Percentiles rank a stretch among this genome's conserved stretches.
These are phyloP conservation scores for Rutidosis leptorrhynchoides DNA, from an alignment of 129 eudicot species.

Conservation along the genomic window DNA sequence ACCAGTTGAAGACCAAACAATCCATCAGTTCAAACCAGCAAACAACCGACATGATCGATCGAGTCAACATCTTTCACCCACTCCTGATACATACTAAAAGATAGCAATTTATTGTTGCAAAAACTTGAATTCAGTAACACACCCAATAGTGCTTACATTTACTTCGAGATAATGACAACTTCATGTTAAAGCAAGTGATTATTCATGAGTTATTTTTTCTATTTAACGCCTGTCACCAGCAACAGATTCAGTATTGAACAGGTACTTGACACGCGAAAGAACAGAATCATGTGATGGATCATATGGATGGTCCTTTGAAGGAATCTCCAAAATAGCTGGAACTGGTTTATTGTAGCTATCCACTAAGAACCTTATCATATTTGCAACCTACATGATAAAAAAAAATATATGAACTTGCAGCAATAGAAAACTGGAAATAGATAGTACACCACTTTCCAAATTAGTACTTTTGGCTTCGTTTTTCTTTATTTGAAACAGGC, in stretches of 20 bases:
- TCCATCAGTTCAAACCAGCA: neutral
- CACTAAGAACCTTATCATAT: conserved; percentile 86
- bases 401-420: neutral
- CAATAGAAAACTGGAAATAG: neutral
- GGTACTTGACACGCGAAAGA: conserved; percentile 91
- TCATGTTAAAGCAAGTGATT: neutral
- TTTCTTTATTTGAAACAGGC: too few relatives aligned
- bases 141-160: conserved; percentile 14
- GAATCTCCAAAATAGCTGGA: conserved; percentile 94
- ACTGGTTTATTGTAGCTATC: conserved; percentile 97
- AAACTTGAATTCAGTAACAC: conserved; percentile 20
- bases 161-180: conserved; percentile 16
- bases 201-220: too few relatives aligned
- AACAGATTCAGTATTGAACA: conserved; percentile 76
- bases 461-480: too few relatives aligned
- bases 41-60: conserved; percentile 9
- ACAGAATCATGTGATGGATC: conserved; percentile 94
- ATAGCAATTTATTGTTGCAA: conserved; percentile 28
- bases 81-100: conserved; percentile 14
- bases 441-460: too few relatives aligned
- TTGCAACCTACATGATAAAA: conserved; percentile 67
- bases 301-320: conserved; percentile 97
- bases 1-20: neutral
- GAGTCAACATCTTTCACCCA: conserved; percentile 24
- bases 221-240: conserved; percentile 64